Base-by-base conservation (phyloP, 345 rosid genomes). In the Acer campestre region DNA sequence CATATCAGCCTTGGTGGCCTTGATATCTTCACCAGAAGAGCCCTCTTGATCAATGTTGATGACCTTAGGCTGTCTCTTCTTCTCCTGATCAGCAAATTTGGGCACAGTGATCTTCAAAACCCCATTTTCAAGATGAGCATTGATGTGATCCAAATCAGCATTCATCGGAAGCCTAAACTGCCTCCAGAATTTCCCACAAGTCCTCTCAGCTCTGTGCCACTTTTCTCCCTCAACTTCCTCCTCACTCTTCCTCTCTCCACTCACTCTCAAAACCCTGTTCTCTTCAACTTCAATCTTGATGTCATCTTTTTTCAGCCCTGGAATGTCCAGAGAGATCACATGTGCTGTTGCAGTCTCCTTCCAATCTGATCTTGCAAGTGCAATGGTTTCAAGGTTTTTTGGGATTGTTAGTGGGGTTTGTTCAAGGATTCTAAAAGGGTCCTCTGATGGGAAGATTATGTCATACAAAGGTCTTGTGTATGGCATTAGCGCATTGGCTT, bases 361-460 rank as follows among this genome's bases (percentile, higher is more conserved):
- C 89, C 89, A 83, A 65, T 86, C 85, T 5, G 84, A 84, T 35
- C 82, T 42, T 3, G 88, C 85, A 8, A 82, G 23, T 0, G 88
- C 82, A 2, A 85, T 23, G 6, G 71, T 48, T 13, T 82, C 81
- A 0, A 46, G 2, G 23, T 79, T 88, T 16, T 74, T 83, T 3
- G 87, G 74, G 72, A 83, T 27, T 38, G 86, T 58, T 0, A 84
- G 62, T 1, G 91, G 88, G 58, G 72, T 38, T 3, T 86, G 87
- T 65, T 88, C 91, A 0, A 86, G 83, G 67, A 84, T 67, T 29
- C 84, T 71, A 25, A 84, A 86, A 7, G 89, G 91, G 61, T 88
- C 89, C 1, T 86, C 87, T 1, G 74, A 10, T 4, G 83, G 86
- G 4, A 78, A 13, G 80, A 80, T 83, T 58, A 73, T 20, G 81